phyloP scores from a whole-genome alignment of 495 filamentous ascomycete genomes.

The Podospora comata region DNA sequence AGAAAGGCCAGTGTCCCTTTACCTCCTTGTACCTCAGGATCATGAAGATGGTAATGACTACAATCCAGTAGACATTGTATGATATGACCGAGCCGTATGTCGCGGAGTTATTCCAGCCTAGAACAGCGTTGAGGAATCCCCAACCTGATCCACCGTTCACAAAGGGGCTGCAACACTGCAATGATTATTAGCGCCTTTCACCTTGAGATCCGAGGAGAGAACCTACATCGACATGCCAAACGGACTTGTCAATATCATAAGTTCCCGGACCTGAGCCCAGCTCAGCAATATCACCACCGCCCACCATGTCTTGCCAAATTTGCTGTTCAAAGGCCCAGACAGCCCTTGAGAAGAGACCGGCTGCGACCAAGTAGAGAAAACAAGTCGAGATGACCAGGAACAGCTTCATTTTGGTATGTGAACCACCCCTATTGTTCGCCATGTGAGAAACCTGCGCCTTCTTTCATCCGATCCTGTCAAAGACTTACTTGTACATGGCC shows the following conservation, averaged over 20 bases:
- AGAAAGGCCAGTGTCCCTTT: constrained; percentile 63
- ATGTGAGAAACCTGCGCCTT: neutral
- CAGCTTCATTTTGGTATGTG: constrained; percentile 63
- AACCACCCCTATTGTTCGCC: constrained; percentile 40
- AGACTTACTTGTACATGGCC: constrained; percentile 70
- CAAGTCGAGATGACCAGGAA: constrained; percentile 81
- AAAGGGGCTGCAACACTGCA: constrained; percentile 70
- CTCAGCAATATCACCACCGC: constrained; percentile 67
- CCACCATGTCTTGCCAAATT: constrained; percentile 62
- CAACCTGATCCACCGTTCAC: constrained; percentile 75
- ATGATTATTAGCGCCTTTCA: neutral
- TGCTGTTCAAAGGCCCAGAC: constrained; percentile 70
- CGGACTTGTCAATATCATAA: constrained; percentile 78
- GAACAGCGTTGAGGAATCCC: constrained; percentile 82
- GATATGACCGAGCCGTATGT: constrained; percentile 79
- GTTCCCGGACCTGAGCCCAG: constrained; percentile 75
- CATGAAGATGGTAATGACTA: constrained; percentile 58
- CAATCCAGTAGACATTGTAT: constrained; percentile 87
- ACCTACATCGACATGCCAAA: constrained; percentile 88
- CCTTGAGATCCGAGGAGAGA: neutral
- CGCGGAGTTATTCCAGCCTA: constrained; percentile 87
- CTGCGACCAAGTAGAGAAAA: constrained; percentile 81
- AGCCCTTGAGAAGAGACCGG: constrained; percentile 72
- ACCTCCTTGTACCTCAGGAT: constrained; percentile 65
- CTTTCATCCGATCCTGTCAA: neutral